phyloP scores from a whole-genome alignment of 2,329 filamentous ascomycete species.

The Pseudocercospora ulei region DNA sequence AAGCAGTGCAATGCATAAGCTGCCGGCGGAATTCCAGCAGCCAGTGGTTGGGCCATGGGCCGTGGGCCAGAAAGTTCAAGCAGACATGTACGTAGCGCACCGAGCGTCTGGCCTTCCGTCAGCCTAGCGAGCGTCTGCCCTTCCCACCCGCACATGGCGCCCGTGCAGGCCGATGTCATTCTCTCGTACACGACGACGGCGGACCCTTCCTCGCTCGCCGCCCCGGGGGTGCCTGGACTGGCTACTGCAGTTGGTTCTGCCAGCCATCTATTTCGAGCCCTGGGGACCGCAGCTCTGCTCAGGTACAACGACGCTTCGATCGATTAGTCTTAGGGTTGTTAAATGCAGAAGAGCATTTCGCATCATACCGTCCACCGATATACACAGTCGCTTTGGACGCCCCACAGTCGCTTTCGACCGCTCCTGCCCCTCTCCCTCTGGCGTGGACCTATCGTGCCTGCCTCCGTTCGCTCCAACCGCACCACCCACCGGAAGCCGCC shows the following conservation, averaged over 20 bases:
- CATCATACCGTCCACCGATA: slow-evolving; percentile 2
- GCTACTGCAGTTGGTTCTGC: slow-evolving; percentile 6
- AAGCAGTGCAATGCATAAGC: slow-evolving; percentile 8
- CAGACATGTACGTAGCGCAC: slow-evolving; percentile 11
- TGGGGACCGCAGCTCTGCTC: slow-evolving; percentile 16
- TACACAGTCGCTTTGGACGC: slow-evolving; percentile 10
- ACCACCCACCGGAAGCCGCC: no score
- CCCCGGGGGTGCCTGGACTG: slow-evolving; percentile 10
- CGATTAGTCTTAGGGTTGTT: slow-evolving; percentile 11
- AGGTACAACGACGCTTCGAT: slow-evolving; percentile 19
- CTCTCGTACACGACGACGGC: slow-evolving; percentile 11
- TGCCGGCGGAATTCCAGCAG: slow-evolving; percentile 1
- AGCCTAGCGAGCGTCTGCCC: slow-evolving; percentile 14
- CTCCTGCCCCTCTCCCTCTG: background rate
- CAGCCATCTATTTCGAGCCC: slow-evolving; percentile 17
- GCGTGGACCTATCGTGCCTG: no score
- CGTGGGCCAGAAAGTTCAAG: slow-evolving; percentile 17
- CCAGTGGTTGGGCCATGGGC: slow-evolving; percentile 7
- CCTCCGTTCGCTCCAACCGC: slow-evolving; percentile 3
- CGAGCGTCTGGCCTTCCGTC: slow-evolving; percentile 13
- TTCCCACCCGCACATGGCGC: slow-evolving; percentile 10
- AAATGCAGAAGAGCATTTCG: slow-evolving; percentile 1
- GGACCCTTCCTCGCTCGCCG: slow-evolving; percentile 15
- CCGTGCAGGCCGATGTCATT: slow-evolving; percentile 19
- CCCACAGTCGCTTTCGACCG: slow-evolving; percentile 13